A percentile compares a stretch with the other conserved stretches of the same genome.
Evolutionary conservation across 2,329 filamentous ascomycete genomes (phyloP).

Genomic region (Phyllosticta citribraziliensis): DNA sequence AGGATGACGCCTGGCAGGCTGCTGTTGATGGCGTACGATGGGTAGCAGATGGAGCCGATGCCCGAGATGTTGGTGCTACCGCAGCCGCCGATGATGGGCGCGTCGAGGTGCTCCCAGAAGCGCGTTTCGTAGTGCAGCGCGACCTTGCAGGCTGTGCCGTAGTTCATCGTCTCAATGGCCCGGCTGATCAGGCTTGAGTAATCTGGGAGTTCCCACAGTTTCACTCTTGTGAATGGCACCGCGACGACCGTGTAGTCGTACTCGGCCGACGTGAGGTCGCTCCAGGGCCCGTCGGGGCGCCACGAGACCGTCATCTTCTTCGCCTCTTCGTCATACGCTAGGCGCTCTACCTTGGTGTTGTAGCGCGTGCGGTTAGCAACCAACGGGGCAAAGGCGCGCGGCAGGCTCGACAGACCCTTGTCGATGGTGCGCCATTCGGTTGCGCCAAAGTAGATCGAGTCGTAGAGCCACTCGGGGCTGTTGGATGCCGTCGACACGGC

Average conservation of each 20-base stretch:
- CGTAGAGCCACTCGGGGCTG: slow-evolving; percentile 45
- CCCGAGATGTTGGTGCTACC: slow-evolving; percentile 51
- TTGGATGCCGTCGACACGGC: slow-evolving; percentile 35
- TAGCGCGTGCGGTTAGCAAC: slow-evolving; percentile 49
- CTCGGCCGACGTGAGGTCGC: slow-evolving; percentile 35
- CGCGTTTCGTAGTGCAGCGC: slow-evolving; percentile 59
- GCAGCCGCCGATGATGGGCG: slow-evolving; percentile 56
- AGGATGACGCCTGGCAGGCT: slow-evolving; percentile 54
- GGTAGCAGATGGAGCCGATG: slow-evolving; percentile 56
- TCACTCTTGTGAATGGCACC: slow-evolving; percentile 54
- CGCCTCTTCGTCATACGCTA: slow-evolving; percentile 42
- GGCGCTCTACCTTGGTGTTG: slow-evolving; percentile 46
- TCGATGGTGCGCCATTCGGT: slow-evolving; percentile 57
- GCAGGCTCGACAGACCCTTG: slow-evolving; percentile 49
- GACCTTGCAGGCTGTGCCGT: slow-evolving; percentile 45
- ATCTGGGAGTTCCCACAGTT: slow-evolving; percentile 50
- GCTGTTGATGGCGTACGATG: slow-evolving; percentile 55
- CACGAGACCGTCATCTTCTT: slow-evolving; percentile 50
- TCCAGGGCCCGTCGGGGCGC: slow-evolving; percentile 38
- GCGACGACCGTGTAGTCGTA: slow-evolving; percentile 61
- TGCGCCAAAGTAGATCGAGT: slow-evolving; percentile 50
- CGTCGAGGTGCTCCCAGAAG: slow-evolving; percentile 45
- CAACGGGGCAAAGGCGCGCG: slow-evolving; percentile 52
- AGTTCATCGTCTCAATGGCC: slow-evolving; percentile 41
- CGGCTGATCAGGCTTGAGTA: slow-evolving; percentile 42